Percentiles rank a stretch among this genome's conserved stretches.
These are phyloP conservation scores for Hypoxylon sp. DNA, from an alignment of 2,329 filamentous ascomycete species.

Conservation along the genomic window DNA sequence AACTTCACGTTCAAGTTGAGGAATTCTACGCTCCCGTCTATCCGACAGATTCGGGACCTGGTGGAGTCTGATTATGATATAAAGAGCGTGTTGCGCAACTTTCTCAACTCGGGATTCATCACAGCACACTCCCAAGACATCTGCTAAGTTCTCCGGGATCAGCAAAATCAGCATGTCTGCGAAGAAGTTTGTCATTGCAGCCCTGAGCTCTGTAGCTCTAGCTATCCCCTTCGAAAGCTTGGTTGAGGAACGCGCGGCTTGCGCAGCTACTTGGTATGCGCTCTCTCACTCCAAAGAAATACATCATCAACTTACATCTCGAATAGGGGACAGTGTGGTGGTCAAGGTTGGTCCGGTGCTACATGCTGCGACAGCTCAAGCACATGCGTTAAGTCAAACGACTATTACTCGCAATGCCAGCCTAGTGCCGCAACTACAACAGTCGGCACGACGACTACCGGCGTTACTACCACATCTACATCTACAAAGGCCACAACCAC, in stretches of 20 bases:
- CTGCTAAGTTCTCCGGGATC: constrained; percentile 11
- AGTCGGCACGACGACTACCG: constrained; percentile 31
- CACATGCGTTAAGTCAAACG: constrained; percentile 49
- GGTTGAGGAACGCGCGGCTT: constrained; percentile 54
- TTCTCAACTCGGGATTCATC: constrained; percentile 10
- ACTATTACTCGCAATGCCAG: constrained; percentile 45
- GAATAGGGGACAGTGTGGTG: constrained; percentile 57
- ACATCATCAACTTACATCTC: constrained; percentile 13
- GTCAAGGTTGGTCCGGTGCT: constrained; percentile 58
- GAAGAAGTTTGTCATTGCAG: constrained; percentile 51
- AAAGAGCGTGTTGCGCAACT: constrained; percentile 10
- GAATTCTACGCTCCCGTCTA: constrained; percentile 40
- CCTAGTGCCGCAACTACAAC: constrained; percentile 32
- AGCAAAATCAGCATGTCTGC: constrained; percentile 43
- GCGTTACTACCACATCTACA: constrained; percentile 37
- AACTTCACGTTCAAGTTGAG: constrained; percentile 17
- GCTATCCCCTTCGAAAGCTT: constrained; percentile 54
- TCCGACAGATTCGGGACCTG: constrained; percentile 32
- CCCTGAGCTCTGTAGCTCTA: constrained; percentile 53
- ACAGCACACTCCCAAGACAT: constrained; percentile 23
- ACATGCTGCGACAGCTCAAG: constrained; percentile 58
- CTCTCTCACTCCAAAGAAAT: background rate
- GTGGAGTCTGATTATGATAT: constrained; percentile 12
- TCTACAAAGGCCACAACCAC: constrained; percentile 48
- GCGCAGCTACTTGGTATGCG: constrained; percentile 51